phyloP scores from a whole-genome alignment of 1,139 yeast genomes.

The Insectozyma bohioensis region DNA sequence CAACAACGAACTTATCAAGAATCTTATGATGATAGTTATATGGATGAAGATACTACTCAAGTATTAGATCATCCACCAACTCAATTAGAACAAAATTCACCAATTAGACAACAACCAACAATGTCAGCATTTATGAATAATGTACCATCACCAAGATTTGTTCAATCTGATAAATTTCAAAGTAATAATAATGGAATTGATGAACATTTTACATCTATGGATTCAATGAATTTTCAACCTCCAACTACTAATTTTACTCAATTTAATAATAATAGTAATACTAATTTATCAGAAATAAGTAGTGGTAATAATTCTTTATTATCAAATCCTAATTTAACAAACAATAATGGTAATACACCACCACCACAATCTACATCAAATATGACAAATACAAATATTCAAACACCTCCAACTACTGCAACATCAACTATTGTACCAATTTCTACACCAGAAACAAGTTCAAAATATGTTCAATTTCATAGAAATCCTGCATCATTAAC shows the following conservation, averaged over 20 bases:
- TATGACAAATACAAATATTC: constrained; percentile 6
- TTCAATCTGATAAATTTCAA: constrained; percentile 9
- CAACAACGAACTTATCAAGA: constrained; percentile 10
- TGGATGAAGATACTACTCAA: constrained; percentile 42
- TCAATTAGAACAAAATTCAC: constrained; percentile 16
- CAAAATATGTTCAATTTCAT: constrained; percentile 69
- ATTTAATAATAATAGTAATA: constrained; percentile 40
- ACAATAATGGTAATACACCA: constrained; percentile 16
- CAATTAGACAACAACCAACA: constrained; percentile 19
- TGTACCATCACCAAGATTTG: constrained; percentile 14
- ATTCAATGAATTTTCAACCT: constrained; percentile 39
- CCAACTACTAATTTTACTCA: constrained; percentile 45
- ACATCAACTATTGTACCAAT: constrained; percentile 7
- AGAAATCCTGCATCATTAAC: constrained; percentile 80
- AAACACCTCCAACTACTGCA: constrained; percentile 9
- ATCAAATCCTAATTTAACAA: constrained; percentile 16
- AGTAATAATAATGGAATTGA: constrained; percentile 14
- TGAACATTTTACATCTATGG: constrained; percentile 38
- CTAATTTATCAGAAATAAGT: constrained; percentile 39
- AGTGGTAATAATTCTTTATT: constrained; percentile 27
- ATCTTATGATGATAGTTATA: constrained; percentile 32
- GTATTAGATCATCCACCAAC: constrained; percentile 20
- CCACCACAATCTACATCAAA: constrained; percentile 16
- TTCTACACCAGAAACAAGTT: constrained; percentile 8
- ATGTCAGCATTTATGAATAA: constrained; percentile 8